These are phyloP conservation scores for Venturia nashicola DNA, from an alignment of 2,329 filamentous ascomycete species.

Conservation along the genomic window DNA sequence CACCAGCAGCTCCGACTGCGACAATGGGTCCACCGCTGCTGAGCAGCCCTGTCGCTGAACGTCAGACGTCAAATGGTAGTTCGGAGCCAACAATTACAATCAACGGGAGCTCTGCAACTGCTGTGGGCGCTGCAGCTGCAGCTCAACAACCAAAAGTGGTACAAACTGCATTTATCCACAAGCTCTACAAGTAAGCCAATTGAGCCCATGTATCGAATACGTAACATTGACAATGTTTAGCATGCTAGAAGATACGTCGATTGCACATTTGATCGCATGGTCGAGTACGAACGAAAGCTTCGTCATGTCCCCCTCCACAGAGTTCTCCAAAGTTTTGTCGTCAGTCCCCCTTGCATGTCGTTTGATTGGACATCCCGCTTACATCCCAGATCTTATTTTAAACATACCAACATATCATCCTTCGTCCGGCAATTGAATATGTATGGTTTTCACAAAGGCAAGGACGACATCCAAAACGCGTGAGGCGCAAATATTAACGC, in stretches of 20 bases:
- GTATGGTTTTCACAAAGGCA: conserved; percentile 99
- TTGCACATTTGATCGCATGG: conserved; percentile 95
- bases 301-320: conserved; percentile 93
- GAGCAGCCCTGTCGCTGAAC: conserved; percentile 7
- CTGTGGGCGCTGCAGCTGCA: conserved; percentile 51
- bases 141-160: conserved; percentile 94
- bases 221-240: conserved; percentile 33
- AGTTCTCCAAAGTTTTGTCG: conserved; percentile 97
- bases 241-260: conserved; percentile 90
- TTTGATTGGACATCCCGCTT: conserved; percentile 18
- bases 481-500: not conserved
- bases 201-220: not conserved
- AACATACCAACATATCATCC: conserved; percentile 97
- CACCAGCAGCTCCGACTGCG: conserved; percentile 22
- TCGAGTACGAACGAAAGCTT: conserved; percentile 90
- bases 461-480: not conserved
- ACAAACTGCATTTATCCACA: conserved; percentile 97
- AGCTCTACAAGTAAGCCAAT: conserved; percentile 78
- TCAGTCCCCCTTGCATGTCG: conserved; percentile 39
- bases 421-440: conserved; percentile 98
- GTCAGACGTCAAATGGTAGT: conserved; percentile 27
- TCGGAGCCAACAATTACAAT: conserved; percentile 17
- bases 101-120: conserved; percentile 31
- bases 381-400: conserved; percentile 78
- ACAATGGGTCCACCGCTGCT: conserved; percentile 35